These are phyloP conservation scores for Solanum sejunctum DNA, from an alignment of 257 asterid species.

Conservation along the genomic window DNA sequence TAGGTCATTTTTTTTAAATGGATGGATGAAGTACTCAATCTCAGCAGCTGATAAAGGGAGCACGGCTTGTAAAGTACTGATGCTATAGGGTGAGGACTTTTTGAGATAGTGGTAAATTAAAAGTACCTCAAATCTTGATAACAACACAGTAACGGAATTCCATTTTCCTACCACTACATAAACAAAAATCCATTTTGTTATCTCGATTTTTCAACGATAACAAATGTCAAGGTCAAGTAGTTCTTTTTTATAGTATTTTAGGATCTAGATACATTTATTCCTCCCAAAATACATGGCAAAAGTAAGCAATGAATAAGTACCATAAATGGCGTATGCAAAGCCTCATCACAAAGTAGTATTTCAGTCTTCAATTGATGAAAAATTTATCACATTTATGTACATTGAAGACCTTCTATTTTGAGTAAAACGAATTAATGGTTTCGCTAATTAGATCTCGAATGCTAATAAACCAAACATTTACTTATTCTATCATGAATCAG, in stretches of 20 bases:
- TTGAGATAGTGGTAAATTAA: not conserved
- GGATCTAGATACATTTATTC: not conserved
- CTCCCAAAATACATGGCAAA: not conserved
- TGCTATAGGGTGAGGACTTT: not conserved
- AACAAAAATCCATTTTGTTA: not conserved
- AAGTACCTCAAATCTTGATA: not conserved
- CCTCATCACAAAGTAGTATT: not conserved
- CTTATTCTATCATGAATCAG: not conserved
- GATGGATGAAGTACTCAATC: too few relatives aligned
- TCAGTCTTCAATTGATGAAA: not conserved
- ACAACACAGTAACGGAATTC: not conserved
- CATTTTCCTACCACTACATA: not conserved
- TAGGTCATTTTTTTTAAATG: too few relatives aligned
- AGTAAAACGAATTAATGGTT: not conserved
- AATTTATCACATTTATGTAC: not conserved
- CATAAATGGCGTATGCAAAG: not conserved
- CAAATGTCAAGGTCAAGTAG: not conserved
- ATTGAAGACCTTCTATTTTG: not conserved
- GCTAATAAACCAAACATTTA: not conserved
- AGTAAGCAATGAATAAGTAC: not conserved
- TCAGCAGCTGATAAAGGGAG: not conserved
- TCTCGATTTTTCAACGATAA: not conserved
- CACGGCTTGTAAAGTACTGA: not conserved
- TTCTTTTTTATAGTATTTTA: not conserved
- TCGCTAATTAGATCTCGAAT: not conserved